These are phyloP conservation scores for Aspergillus sp. DNA, from an alignment of 2,329 filamentous ascomycete genomes.

Conservation along the genomic window DNA sequence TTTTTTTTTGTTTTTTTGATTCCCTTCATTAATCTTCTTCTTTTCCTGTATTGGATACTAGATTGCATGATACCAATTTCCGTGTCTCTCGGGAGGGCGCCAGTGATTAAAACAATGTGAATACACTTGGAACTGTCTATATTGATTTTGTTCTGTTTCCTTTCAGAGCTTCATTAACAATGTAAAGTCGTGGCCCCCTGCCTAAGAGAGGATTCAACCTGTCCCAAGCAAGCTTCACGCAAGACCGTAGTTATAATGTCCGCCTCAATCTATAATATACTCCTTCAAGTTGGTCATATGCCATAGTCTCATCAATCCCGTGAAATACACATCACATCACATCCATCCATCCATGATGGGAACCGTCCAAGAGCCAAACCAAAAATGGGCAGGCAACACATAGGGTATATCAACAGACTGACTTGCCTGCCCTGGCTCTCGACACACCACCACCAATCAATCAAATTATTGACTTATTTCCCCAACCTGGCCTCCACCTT, in stretches of 20 bases:
- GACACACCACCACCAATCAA: background rate
- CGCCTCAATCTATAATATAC: background rate
- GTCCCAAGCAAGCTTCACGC: background rate
- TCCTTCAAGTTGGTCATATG: background rate
- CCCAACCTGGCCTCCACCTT: constrained; percentile 72
- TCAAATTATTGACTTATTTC: constrained; percentile 18
- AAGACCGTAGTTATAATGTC: too few species aligned
- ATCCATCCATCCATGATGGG: background rate
- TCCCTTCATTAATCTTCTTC: background rate
- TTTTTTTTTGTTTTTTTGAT: background rate
- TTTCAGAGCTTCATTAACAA: background rate
- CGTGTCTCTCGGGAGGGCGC: constrained; percentile 1
- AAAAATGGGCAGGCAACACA: background rate
- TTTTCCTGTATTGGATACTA: constrained; percentile 24
- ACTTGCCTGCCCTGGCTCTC: background rate
- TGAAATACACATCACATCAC: background rate
- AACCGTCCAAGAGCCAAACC: background rate
- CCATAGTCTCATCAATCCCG: background rate
- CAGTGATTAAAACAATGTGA: constrained; percentile 1
- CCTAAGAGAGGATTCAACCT: background rate
- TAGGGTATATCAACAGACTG: background rate
- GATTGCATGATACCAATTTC: constrained; percentile 23
- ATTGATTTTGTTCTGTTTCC: background rate
- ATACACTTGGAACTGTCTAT: background rate
- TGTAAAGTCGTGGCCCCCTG: background rate